phyloP scores from a whole-genome alignment of 2,329 filamentous ascomycete genomes.

The Fusarium multiceps region DNA sequence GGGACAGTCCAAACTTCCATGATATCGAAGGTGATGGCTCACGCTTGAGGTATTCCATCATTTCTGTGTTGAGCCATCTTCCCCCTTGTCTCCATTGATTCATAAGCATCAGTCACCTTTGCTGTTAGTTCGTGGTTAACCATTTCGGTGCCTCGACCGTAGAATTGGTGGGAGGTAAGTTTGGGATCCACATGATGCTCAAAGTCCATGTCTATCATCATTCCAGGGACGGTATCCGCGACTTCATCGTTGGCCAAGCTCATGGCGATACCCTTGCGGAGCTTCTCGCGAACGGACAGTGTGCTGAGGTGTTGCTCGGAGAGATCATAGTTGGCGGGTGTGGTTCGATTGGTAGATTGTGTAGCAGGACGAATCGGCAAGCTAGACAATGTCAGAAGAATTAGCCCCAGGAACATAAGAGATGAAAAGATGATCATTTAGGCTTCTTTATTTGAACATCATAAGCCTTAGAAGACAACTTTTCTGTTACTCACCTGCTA shows the following conservation, averaged over 20 bases:
- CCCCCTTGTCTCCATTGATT: not conserved
- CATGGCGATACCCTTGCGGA: conserved; percentile 37
- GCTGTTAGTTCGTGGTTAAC: conserved; percentile 9
- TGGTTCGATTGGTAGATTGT: not conserved
- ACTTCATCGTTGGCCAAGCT: conserved; percentile 20
- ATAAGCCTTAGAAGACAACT: not conserved
- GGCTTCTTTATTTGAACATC: not conserved
- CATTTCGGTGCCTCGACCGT: not conserved
- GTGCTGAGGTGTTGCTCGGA: conserved; percentile 22
- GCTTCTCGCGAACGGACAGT: conserved; percentile 31
- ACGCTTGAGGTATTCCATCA: conserved; percentile 13
- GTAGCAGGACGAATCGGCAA: not conserved
- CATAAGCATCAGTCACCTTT: conserved; percentile 5
- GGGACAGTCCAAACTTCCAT: not conserved
- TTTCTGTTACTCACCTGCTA: not conserved
- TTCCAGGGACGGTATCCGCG: not conserved
- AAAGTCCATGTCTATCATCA: conserved; percentile 18
- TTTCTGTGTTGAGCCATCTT: conserved; percentile 13
- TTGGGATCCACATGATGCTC: conserved; percentile 7
- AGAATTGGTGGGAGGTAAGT: not conserved
- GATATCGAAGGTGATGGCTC: not conserved
- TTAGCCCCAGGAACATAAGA: not conserved
- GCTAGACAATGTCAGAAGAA: not conserved
- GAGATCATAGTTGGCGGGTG: conserved; percentile 13
- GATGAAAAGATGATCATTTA: not conserved